Evolutionary conservation across 2,329 filamentous ascomycete species (phyloP).

Genomic region (Aureobasidium melanogenum): DNA sequence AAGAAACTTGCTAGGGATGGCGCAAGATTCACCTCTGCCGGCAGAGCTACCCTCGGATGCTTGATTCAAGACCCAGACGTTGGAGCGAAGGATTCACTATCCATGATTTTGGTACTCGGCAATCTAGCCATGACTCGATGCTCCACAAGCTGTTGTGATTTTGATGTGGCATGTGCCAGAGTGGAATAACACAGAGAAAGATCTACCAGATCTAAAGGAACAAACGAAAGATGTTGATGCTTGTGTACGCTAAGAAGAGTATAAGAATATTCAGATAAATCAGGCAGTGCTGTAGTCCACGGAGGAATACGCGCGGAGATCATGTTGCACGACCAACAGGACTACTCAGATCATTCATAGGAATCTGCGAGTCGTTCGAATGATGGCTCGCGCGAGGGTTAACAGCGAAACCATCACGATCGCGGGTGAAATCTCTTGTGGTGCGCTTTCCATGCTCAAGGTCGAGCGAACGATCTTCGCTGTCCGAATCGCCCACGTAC

Average conservation of each 20-base stretch:
- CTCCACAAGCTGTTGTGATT: too few species aligned
- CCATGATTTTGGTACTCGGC: too few species aligned
- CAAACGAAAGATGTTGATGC: background rate
- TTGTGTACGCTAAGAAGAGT: background rate
- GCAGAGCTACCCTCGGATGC: too few species aligned
- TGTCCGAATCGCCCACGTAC: constrained; percentile 4
- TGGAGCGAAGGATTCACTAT: too few species aligned
- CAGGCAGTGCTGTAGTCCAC: background rate
- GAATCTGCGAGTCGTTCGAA: constrained; percentile 6
- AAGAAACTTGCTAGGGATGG: too few species aligned
- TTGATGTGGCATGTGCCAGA: too few species aligned
- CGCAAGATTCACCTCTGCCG: too few species aligned
- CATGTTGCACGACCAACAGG: background rate
- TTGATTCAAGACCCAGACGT: too few species aligned
- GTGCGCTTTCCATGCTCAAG: background rate
- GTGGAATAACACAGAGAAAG: too few species aligned
- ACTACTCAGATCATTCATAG: background rate
- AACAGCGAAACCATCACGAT: background rate
- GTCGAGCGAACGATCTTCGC: background rate
- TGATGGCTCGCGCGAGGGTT: background rate
- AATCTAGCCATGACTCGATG: too few species aligned
- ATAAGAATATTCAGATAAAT: background rate
- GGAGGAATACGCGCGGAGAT: background rate
- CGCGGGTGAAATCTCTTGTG: background rate
- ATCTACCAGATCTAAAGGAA: too few species aligned